Percentiles rank a stretch among this genome's conserved stretches.
These are phyloP conservation scores for Citrus medica DNA, from an alignment of 345 rosid species.

Conservation along the genomic window DNA sequence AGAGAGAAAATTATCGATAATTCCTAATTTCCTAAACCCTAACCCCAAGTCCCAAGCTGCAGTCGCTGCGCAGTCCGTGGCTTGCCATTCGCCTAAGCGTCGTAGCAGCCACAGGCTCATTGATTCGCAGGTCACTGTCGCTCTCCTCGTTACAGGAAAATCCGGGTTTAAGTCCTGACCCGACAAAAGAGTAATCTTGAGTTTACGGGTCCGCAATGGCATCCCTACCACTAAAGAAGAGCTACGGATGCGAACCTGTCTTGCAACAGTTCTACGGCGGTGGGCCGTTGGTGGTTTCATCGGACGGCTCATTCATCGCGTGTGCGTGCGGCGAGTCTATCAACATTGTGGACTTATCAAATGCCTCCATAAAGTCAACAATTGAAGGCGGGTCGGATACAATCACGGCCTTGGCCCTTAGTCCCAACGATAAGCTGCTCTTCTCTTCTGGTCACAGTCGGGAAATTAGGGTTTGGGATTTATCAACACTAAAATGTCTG, in stretches of 20 bases:
- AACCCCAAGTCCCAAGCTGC: too few species aligned
- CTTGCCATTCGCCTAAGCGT: too few species aligned
- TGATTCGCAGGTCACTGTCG: too few species aligned
- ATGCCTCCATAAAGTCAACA: constrained; percentile 52
- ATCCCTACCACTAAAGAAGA: constrained; percentile 53
- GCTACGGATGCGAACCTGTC: constrained; percentile 59
- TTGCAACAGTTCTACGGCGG: constrained; percentile 90
- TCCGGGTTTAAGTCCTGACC: too few species aligned
- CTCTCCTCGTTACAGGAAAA: too few species aligned
- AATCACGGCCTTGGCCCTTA: constrained; percentile 73
- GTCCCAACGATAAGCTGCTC: constrained; percentile 74
- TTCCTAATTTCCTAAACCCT: too few species aligned
- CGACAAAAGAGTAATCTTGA: too few species aligned
- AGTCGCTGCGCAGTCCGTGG: too few species aligned
- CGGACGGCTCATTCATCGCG: constrained; percentile 72
- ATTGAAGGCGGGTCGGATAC: constrained; percentile 69
- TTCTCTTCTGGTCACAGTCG: constrained; percentile 93
- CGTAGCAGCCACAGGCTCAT: too few species aligned
- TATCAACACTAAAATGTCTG: constrained; percentile 63
- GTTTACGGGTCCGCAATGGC: constrained; percentile 26
- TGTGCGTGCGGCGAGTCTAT: constrained; percentile 76
- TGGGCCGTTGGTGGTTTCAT: constrained; percentile 76
- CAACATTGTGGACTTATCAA: constrained; percentile 65
- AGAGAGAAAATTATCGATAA: too few species aligned
- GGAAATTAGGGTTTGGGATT: constrained; percentile 89